Base-by-base conservation (phyloP, 768 basidiomycete species). In the Tulasnella sp. region DNA sequence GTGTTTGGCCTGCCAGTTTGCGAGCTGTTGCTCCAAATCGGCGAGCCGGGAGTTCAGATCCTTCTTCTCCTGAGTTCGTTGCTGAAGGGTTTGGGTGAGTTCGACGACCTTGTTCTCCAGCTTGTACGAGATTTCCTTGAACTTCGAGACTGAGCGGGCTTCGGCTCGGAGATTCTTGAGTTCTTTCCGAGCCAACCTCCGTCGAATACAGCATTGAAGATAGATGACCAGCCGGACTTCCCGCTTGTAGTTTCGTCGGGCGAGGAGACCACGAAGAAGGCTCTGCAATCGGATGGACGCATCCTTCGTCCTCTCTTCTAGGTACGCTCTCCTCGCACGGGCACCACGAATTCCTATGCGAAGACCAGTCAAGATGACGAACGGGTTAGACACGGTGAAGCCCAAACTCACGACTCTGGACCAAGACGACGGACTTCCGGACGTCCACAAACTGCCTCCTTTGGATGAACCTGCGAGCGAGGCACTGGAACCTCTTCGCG, bases 81-180 rank as follows among this genome's bases (percentile, higher is more conserved):
- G 89, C 80, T 98, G 97, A 14, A 99, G 86, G 17, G 83, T 88
- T 79, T 99, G 97, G 0, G 97, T 98, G 74, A 99, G 90, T 79
- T 98, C 96, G 73, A 99, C 94, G 59, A 99, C 97, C 82, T 98
- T 99, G 85, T 98, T 99, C 83, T 99, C 97, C 71, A 99, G 85
- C 76, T 88, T 89, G 78, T 98, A 98, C 0, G 96, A 98, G 76
- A 96, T 97, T 81, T 97, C 95, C 82, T 97, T 98, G 88, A 96
- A 98, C 79, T 95, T 97, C 76, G 92, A 91, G 35, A 95, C 95
- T 1, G 97, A 98, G 67, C 95, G 93, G 6, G 97, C 97, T 80
- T 99, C 97, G 8, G 89, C 86, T 78, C 86, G 90, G 75, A 99
- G 87, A 11, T 82, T 83, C 77, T 90, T 91, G 75, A 99, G 87